Evolutionary conservation across 176 grass and related monocot species (phyloP), one percentile per base, ranked within the genome.

Genomic region (Urochloa ruziziensis): DNA sequence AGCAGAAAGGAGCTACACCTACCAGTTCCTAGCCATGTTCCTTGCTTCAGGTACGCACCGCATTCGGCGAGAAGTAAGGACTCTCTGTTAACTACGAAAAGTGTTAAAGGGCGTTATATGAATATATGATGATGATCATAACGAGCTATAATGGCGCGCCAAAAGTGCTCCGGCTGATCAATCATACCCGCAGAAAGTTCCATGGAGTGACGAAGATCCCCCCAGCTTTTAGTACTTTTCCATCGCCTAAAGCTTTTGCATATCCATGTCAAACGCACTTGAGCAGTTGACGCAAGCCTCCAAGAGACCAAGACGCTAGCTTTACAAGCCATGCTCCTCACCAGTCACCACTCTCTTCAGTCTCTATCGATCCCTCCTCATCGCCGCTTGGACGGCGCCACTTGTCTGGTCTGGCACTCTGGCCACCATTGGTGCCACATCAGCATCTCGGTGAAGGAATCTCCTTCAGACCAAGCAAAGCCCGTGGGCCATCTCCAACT

Each of bases 381-480:
- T 86, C 75, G 40, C 66, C 32, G 62, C 37, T 58, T 80, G 74
- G 79, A 80, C 60, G 79, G 79, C 34, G 67, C 49, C 67, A 89
- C 25, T 18, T 36, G 87, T 35, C 21, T 42, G 5, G 6, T 18
- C 2, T n/a, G n/a, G n/a, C n/a, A n/a, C n/a, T 35, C 21, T 42
- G 5, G 6, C 18, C 2, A 5, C 13, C 39, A 66, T 79, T 83
- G 73, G 74, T 29, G 29, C 2, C 83, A 70, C 54, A 57, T 86
- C 78, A 67, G 18, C 84, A 8, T 78, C 32, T 12, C 11, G 5
- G 46, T 2, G 15, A 78, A 71, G 79, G 88, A 95, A 90, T 90
- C 75, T 75, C 79, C 59, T 68, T 65, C 6, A 3, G 29, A 46
- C 70, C 74, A 89, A 79, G 82, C 72, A 88, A 92, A 87, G 67